Base-by-base conservation (phyloP, 176 grass and related monocot genomes). In the Elaeis guineensis region DNA sequence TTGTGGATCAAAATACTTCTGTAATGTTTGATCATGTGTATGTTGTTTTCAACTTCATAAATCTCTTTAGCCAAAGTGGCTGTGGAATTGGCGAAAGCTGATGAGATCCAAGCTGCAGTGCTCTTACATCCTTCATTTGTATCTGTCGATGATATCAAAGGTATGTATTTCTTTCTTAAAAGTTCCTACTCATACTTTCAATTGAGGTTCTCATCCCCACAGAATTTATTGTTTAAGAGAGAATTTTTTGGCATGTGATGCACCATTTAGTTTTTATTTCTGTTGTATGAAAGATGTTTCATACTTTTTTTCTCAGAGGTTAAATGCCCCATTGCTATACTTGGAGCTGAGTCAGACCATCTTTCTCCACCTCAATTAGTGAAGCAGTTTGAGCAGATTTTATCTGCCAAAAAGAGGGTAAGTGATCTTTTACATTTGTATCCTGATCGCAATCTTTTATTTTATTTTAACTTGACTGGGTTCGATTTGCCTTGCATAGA, bases 301-400 rank as follows among this genome's bases (percentile, higher is more conserved):
- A 19, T 49, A 60, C 18, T 61, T 35, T 35, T 30, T 39, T 59
- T 6, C 48, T 50, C 73, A 86, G 88, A 80, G 72, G 60, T 86
- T 19, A 86, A 78, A 60, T 86, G 83, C 57, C 76, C 88, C 4
- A 78, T 86, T 1, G 62, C 88, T 71, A 35, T 91, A 72, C 79
- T 91, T 60, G 88, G 83, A 72, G 88, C 87, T 55, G 87, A 90
- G 77, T 77, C 25, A 21, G 87, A 90, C 71, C 61, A 50, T 2
- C 49, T 58, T 48, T 71, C 83, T 52, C 88, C 88, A 56, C 83
- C 83, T 57, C 65, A 74, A 68, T 39, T 86, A 51, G 57, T 91
- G 0, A 91, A 91, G 69, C 73, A 91, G 57, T 91, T 82, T 5
- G 76, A 91, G 49, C 75, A 80, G 52, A 62, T 67, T 59, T 67